Evolutionary conservation across 805 yeast species (phyloP), one percentile per base, ranked within the genome.

Genomic region (Candida coleopterorum): DNA sequence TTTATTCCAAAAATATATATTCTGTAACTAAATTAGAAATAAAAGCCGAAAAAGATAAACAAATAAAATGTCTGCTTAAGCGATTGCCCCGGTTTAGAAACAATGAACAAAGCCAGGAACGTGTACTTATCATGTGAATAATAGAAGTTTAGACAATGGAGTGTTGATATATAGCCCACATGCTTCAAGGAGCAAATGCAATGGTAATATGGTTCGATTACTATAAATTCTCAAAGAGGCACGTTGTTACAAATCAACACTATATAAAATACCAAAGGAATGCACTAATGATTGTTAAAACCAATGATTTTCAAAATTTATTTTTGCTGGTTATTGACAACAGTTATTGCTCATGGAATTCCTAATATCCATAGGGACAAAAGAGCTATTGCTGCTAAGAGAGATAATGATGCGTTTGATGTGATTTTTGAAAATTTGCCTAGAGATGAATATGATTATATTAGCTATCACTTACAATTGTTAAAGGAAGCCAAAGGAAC

Each of bases 401-500:
- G 25, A 23, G 25, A 23, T 9, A 23, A 23, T 9, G 25, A 23
- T 9, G 25, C 25, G 8, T 23, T 9, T 12, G 61, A 60, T 31
- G 29, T 37, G 15, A 45, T 62, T 6, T 55, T 47, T 40, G 42
- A 41, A 4, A 43, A 47, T 16, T 52, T 64, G 30, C 37, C 50
- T 9, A 41, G 35, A 11, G 32, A 42, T 6, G 63, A 62, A 20
- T 40, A 37, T 9, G 65, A 63, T 35, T 63, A 48, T 38, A 49
- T 64, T 34, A 44, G 43, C 23, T 38, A 40, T 27, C 58, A 60
- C 36, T 45, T 61, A 38, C 46, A 39, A 18, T 41, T 52, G 28
- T 57, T 64, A 49, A 47, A 48, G 18, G 36, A 35, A 11, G 53
- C 44, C 47, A 57, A 60, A 35, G 66, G 66, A 9, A 45, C 64